A percentile compares a stretch with the other conserved stretches of the same genome.
Evolutionary conservation across 2,329 filamentous ascomycete genomes (phyloP).

Genomic region (Neonectria neomacrospora): DNA sequence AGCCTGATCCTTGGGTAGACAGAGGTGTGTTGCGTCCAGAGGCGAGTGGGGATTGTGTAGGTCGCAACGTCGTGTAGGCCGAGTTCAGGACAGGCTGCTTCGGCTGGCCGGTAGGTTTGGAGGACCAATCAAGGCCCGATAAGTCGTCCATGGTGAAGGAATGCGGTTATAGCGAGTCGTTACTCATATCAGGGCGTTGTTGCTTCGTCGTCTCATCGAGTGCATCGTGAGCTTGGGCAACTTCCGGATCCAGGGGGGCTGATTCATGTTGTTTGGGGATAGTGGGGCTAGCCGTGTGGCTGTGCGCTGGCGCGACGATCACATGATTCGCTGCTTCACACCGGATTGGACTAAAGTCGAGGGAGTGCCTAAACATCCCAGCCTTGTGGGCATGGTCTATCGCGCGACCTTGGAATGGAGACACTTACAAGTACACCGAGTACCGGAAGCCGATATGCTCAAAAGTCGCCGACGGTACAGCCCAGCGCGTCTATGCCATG

Average conservation of each 20-base stretch:
- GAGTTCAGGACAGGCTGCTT: slow-evolving; percentile 56
- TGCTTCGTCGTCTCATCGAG: slow-evolving; percentile 34
- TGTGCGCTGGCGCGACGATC: slow-evolving; percentile 14
- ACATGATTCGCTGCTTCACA: slow-evolving; percentile 16
- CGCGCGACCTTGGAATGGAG: no score
- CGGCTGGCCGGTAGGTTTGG: slow-evolving; percentile 51
- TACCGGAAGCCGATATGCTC: no score
- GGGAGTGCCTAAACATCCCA: no score
- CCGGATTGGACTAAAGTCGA: background rate
- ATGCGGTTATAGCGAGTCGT: slow-evolving; percentile 38
- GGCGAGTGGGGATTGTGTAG: slow-evolving; percentile 65
- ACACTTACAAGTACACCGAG: no score
- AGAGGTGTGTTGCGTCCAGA: slow-evolving; percentile 69
- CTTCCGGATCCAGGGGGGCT: slow-evolving; percentile 39
- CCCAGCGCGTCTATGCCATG: no score
- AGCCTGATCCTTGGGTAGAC: slow-evolving; percentile 60
- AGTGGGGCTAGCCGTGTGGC: slow-evolving; percentile 40
- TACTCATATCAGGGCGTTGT: slow-evolving; percentile 41
- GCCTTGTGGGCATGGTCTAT: no score
- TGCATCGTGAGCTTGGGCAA: slow-evolving; percentile 24
- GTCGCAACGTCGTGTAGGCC: slow-evolving; percentile 63
- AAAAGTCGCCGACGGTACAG: no score
- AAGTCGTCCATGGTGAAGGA: slow-evolving; percentile 68
- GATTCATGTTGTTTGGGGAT: slow-evolving; percentile 11
- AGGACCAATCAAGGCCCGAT: slow-evolving; percentile 69